Percentiles rank a stretch among this genome's conserved stretches.
Conservation (phyloP, 2,329 filamentous ascomycete species). For the Pezicula radicicola region DNA sequence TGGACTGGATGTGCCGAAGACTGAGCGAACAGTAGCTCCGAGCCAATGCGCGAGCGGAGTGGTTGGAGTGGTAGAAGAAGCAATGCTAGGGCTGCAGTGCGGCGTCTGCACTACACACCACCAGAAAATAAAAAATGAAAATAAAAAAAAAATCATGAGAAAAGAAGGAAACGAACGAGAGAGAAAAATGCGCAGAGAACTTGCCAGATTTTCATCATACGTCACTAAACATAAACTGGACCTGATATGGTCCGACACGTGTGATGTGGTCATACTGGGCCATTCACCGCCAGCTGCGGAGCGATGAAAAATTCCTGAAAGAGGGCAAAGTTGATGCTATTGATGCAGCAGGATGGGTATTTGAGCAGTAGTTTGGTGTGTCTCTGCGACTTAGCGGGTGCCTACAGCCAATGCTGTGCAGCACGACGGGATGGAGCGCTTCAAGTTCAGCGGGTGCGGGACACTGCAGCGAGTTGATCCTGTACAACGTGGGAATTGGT, state of each 20-base stretch:
- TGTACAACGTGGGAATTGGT: not conserved
- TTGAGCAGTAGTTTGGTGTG: not conserved
- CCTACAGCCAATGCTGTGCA: slow-evolving; percentile 1
- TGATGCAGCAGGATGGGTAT: not conserved
- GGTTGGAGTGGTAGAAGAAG: not conserved
- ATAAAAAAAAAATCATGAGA: no score
- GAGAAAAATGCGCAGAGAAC: not conserved
- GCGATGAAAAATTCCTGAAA: not conserved
- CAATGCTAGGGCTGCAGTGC: not conserved
- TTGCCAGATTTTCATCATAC: not conserved
- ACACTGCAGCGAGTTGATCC: not conserved
- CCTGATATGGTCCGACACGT: not conserved
- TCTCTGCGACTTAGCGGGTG: not conserved
- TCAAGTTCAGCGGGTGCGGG: no score
- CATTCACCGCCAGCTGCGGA: not conserved
- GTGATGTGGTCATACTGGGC: not conserved
- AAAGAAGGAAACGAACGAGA: not conserved
- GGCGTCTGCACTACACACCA: no score
- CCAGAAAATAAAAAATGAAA: no score
- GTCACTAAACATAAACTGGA: not conserved
- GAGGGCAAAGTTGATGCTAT: not conserved
- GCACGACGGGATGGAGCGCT: not conserved
- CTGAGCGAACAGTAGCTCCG: not conserved
- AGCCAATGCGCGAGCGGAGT: no score
- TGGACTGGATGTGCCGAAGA: not conserved